Evolutionary conservation across 139 green algal species (phyloP).

Genomic region (Eudorina sp.): DNA sequence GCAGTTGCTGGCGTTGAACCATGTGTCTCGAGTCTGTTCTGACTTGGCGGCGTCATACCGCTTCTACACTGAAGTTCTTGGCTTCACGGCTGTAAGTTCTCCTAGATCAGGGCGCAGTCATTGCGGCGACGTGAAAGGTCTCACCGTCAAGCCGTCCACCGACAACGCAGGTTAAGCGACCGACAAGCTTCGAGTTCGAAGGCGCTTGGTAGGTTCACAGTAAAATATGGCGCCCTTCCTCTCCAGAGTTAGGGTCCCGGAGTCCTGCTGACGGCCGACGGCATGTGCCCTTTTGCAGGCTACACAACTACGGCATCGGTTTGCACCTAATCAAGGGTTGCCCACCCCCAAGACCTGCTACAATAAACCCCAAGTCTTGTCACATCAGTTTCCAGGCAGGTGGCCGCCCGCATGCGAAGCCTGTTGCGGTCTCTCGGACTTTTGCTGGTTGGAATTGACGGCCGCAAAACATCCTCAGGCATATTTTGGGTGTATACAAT

Average conservation of each 20-base stretch:
- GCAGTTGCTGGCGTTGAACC: constrained; percentile 62
- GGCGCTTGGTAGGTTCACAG: constrained; percentile 69
- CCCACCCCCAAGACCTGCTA: constrained; percentile 1
- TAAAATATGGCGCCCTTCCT: no score
- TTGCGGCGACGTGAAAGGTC: no score
- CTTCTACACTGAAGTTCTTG: constrained; percentile 81
- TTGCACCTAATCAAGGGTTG: constrained; percentile 81
- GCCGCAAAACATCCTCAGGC: no score
- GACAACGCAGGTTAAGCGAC: constrained; percentile 71
- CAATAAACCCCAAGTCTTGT: constrained; percentile 77
- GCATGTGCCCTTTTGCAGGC: constrained; percentile 54
- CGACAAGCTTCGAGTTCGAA: constrained; percentile 77
- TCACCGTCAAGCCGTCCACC: no score
- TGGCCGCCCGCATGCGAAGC: no score
- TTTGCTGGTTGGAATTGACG: no score
- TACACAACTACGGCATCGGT: constrained; percentile 77
- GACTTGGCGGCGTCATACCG: constrained; percentile 58
- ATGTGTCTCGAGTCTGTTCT: constrained; percentile 43
- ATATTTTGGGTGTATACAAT: no score
- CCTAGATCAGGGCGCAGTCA: no score
- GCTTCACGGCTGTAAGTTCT: constrained; percentile 62
- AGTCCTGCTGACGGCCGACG: constrained; percentile 10
- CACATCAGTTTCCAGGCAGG: constrained; percentile 82
- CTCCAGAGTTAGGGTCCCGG: no score
- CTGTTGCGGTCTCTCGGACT: no score